Evolutionary conservation across 2,329 filamentous ascomycete species (phyloP).

Genomic region (Sporothrix phasma): DNA sequence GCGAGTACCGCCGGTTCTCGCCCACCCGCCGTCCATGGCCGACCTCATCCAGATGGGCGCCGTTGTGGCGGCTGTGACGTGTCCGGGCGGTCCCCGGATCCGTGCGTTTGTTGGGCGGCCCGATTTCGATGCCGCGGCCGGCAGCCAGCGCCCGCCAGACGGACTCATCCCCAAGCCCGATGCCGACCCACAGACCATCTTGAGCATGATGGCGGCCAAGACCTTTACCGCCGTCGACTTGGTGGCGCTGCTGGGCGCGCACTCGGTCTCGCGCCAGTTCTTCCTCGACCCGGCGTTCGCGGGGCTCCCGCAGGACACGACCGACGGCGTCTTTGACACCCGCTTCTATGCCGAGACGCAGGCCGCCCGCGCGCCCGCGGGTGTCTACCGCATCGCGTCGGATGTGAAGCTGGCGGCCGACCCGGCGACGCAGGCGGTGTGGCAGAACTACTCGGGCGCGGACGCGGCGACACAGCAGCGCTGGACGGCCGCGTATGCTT

Average conservation of each 20-base stretch:
- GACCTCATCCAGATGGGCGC: conserved; percentile 44
- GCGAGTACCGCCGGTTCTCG: conserved; percentile 26
- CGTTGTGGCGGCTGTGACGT: conserved; percentile 38
- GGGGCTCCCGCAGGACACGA: conserved; percentile 36
- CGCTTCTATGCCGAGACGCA: conserved; percentile 36
- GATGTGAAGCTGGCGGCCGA: conserved; percentile 33
- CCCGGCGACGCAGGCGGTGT: conserved; percentile 28
- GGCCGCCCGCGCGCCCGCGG: conserved; percentile 23
- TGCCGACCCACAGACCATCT: conserved; percentile 31
- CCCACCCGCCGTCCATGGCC: conserved; percentile 35
- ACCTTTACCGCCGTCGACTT: conserved; percentile 40
- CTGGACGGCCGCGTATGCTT: conserved; percentile 37
- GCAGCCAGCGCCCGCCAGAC: conserved; percentile 28
- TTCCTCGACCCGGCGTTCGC: conserved; percentile 32
- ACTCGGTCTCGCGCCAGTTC: conserved; percentile 38
- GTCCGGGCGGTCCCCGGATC: conserved; percentile 42
- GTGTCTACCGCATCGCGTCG: conserved; percentile 32
- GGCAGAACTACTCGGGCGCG: conserved; percentile 28
- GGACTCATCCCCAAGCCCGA: conserved; percentile 36
- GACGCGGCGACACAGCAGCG: conserved; percentile 26
- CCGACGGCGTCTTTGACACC: conserved; percentile 40
- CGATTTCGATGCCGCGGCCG: conserved; percentile 31
- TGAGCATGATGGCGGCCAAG: conserved; percentile 39
- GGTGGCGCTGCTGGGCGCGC: conserved; percentile 45
- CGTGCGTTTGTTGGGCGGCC: conserved; percentile 39